Evolutionary conservation across 805 yeast species (phyloP), one percentile per base, ranked within the genome.

Genomic region (Zygotorulaspora sp.): DNA sequence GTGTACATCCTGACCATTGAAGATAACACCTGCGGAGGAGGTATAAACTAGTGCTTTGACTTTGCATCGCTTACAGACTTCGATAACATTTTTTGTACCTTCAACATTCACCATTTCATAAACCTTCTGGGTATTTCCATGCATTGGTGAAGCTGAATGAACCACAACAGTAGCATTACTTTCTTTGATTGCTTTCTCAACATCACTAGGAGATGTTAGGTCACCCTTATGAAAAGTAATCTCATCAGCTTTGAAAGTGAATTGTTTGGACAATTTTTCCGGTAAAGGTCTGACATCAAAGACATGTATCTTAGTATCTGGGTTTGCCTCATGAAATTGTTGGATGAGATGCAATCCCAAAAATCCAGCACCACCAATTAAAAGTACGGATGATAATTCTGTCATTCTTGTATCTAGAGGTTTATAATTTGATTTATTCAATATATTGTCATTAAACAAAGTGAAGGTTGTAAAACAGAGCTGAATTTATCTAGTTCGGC

Each of bases 361-460:
- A 50, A 92, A 92, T 0, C 98, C 98, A 4, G 96, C 68, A 7
- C 98, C 98, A 34, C 98, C 98, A n/a, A 92, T 77, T 14, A 92
- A 68, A 20, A 92, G 75, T 2, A 92, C 95, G 4, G 59, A 56
- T 4, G 30, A 35, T 18, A 50, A 32, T 15, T 44, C 49, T 19
- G 48, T 34, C 55, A 49, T 49, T 20, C 31, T 30, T 25, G 9
- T 32, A 18, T 12, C 13, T 15, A 16, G 9, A 10, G 26, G 13
- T 8, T 7, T 21, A 21, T 21, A 21, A 21, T 21, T 21, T 21
- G n/a, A n/a, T n/a, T n/a, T n/a, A n/a, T n/a, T n/a, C n/a, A n/a
- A n/a, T n/a, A n/a, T n/a, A n/a, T n/a, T n/a, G n/a, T n/a, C n/a
- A n/a, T n/a, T n/a, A n/a, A n/a, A n/a, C n/a, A n/a, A n/a, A n/a